Percentiles rank a stretch among this genome's conserved stretches.
phyloP scores from a whole-genome alignment of 78 protist genomes.

The slime mould (Dictyostelium discoideum) region DNA sequence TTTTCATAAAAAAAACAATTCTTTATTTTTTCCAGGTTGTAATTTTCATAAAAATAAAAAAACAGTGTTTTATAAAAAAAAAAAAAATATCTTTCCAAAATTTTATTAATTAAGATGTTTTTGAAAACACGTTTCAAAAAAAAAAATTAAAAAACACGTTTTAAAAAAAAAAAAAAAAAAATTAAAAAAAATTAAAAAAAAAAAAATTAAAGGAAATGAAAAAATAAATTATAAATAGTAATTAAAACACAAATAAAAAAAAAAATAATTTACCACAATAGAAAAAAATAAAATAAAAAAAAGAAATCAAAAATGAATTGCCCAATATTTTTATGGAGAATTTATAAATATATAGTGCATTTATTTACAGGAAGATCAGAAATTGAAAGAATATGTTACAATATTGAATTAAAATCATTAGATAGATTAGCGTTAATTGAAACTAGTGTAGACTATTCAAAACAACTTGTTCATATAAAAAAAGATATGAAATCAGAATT shows the following conservation, averaged over 20 bases:
- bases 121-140: too few relatives aligned
- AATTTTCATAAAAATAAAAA: too few relatives aligned
- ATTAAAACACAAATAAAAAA: not conserved
- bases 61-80: too few relatives aligned
- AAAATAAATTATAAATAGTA: not conserved
- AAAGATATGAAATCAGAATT: not conserved
- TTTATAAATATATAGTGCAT: constrained; percentile 48
- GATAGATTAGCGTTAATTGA: constrained; percentile 19
- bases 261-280: not conserved
- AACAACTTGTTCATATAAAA: not conserved
- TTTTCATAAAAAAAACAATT: too few relatives aligned
- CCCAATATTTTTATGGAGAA: constrained; percentile 19
- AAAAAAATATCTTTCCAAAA: too few relatives aligned
- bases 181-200: not conserved
- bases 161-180: not conserved
- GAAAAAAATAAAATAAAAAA: not conserved
- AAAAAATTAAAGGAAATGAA: not conserved
- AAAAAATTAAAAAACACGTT: not conserved
- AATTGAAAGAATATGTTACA: constrained; percentile 59
- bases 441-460: not conserved
- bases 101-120: too few relatives aligned
- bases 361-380: constrained; percentile 27
- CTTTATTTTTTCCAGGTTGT: not conserved
- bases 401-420: not conserved
- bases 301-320: not conserved